Evolutionary conservation across 768 basidiomycete species (phyloP).

Genomic region (Suillus decipiens): DNA sequence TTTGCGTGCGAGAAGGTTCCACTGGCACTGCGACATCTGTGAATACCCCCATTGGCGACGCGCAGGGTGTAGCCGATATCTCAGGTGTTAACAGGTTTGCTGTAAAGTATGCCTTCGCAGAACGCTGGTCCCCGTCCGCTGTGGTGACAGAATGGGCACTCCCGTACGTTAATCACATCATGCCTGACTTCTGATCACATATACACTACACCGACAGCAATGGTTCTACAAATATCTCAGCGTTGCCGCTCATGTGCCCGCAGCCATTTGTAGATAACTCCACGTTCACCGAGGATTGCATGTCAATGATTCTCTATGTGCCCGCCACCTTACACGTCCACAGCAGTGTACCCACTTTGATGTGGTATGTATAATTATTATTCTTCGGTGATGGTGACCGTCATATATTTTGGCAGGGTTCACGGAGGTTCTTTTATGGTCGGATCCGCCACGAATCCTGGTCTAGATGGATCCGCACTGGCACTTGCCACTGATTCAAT

Average conservation of each 20-base stretch:
- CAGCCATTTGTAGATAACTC: conserved; percentile 55
- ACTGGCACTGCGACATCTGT: conserved; percentile 28
- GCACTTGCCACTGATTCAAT: conserved; percentile 72
- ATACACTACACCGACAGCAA: conserved; percentile 38
- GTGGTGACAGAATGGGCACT: conserved; percentile 57
- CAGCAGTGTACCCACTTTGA: conserved; percentile 49
- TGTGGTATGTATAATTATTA: conserved; percentile 50
- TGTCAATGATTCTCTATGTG: conserved; percentile 76
- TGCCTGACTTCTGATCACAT: conserved; percentile 1
- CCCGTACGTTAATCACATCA: conserved; percentile 49
- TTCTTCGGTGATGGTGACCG: background rate
- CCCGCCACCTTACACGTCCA: conserved; percentile 42
- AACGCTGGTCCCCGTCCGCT: conserved; percentile 60
- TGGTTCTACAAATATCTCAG: conserved; percentile 49
- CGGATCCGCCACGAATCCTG: conserved; percentile 71
- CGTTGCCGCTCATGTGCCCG: conserved; percentile 71
- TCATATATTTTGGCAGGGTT: conserved; percentile 49
- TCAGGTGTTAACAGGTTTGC: conserved; percentile 56
- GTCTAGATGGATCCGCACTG: conserved; percentile 76
- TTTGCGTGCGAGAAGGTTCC: conserved; percentile 43
- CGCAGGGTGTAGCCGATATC: conserved; percentile 50
- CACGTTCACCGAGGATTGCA: conserved; percentile 73
- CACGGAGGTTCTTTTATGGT: conserved; percentile 82
- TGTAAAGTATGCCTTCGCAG: conserved; percentile 66
- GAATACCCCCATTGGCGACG: conserved; percentile 56